Evolutionary conservation across 257 asterid genomes (phyloP).

Genomic region (Plectranthus barbatus): DNA sequence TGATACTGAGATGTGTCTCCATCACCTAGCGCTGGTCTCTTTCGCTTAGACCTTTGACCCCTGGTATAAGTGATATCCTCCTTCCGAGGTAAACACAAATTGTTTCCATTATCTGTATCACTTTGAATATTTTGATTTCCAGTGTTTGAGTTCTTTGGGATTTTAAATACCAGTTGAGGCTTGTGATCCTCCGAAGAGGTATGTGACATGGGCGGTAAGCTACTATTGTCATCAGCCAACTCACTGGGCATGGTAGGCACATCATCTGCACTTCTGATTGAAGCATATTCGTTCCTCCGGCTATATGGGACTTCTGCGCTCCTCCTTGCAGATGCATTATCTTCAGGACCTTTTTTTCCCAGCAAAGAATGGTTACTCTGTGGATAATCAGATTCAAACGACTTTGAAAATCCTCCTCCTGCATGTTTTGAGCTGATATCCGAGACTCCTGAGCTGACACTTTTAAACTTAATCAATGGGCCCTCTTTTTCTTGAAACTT

Average conservation of each 20-base stretch:
- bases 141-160: slow-evolving; percentile 53
- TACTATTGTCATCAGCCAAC: slow-evolving; percentile 32
- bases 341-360: slow-evolving; percentile 42
- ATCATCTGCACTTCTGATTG: slow-evolving; percentile 23
- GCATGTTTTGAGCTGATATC: slow-evolving; percentile 22
- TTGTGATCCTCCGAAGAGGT: slow-evolving; percentile 41
- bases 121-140: slow-evolving; percentile 36
- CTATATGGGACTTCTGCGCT: slow-evolving; percentile 31
- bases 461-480: slow-evolving; percentile 27
- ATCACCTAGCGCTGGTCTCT: slow-evolving; percentile 49
- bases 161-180: slow-evolving; percentile 54
- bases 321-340: slow-evolving; percentile 24
- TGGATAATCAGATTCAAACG: slow-evolving; percentile 32
- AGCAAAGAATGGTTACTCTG: slow-evolving; percentile 25
- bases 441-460: slow-evolving; percentile 17
- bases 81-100: slow-evolving; percentile 37
- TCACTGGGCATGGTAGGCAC: slow-evolving; percentile 27
- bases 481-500: slow-evolving; percentile 28
- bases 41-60: slow-evolving; percentile 89
- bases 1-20: slow-evolving; percentile 41
- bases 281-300: slow-evolving; percentile 36
- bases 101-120: slow-evolving; percentile 16
- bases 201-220: slow-evolving; percentile 20
- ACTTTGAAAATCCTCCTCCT: slow-evolving; percentile 24
- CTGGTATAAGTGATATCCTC: slow-evolving; percentile 55